Evolutionary conservation across 1,284 basidiomycete species (phyloP), one percentile per base, ranked within the genome.

Genomic region (Moniliella sp.): DNA sequence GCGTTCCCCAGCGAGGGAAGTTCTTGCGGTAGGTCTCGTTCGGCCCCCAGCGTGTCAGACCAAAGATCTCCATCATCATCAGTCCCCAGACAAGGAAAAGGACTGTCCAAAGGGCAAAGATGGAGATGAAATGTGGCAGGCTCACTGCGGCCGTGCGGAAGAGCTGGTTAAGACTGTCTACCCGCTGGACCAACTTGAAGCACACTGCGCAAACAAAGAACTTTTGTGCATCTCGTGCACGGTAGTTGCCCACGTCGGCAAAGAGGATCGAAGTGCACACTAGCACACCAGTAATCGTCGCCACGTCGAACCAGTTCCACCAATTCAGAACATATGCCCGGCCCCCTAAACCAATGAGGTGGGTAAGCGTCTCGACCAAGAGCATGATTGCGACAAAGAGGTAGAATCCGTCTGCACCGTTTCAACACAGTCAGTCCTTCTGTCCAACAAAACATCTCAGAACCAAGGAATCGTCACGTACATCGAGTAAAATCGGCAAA

Each of bases 61-160:
- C 78, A 62, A 97, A 97, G 3, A 91, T 76, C 49, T 97, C 88
- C 39, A 88, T 69, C 51, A 73, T 78, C 45, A 88, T 68, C 50
- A 94, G 83, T 1, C 73, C 78, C 55, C 82, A 94, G 63, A 91
- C 88, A 5, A 91, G 55, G 65, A 94, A 94, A 30, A 97, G 62
- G 18, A 80, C 75, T 15, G 88, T 63, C 88, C 88, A 97, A n/a
- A 97, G 69, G 3, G 75, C 68, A 45, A 94, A 70, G 39, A 94
- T 66, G 47, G 76, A 84, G 27, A 81, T 50, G 40, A 97, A 88
- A 13, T n/a, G n/a, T n/a, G 21, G 21, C 7, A 23, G 21, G n/a
- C 21, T 23, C 8, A n/a, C 21, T 7, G 81, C 70, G 1, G 82
- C 80, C 4, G 84, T 93, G 64, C 93, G 93, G 71, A 94, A 94